phyloP scores from a whole-genome alignment of 2,329 filamentous ascomycete genomes.

The Calonectria leucothoes region DNA sequence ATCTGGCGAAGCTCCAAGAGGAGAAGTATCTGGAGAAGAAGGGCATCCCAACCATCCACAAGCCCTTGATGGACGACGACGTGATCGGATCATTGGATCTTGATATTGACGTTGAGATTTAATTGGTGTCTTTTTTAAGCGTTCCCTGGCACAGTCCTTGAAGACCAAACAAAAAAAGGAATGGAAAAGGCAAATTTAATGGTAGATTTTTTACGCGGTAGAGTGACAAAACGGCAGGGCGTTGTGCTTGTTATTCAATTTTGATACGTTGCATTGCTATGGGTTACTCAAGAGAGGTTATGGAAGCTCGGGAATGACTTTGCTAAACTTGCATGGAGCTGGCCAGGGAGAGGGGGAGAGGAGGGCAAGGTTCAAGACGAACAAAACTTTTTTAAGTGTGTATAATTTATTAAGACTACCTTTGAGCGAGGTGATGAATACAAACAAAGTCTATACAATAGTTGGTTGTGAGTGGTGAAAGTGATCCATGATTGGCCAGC shows the following conservation, averaged over 20 bases:
- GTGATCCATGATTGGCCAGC: not conserved
- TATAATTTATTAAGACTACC: not conserved
- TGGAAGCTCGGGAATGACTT: constrained; percentile 8
- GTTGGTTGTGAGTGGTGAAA: not conserved
- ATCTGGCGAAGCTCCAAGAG: constrained; percentile 65
- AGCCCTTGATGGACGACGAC: constrained; percentile 89
- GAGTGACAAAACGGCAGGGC: constrained; percentile 23
- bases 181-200: not conserved
- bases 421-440: not conserved
- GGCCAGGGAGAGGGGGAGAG: not conserved
- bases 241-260: constrained; percentile 9
- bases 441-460: not conserved
- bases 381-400: not conserved
- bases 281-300: constrained; percentile 11
- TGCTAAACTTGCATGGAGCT: not conserved
- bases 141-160: not conserved
- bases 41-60: constrained; percentile 76
- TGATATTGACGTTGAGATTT: constrained; percentile 92
- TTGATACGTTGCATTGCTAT: not conserved
- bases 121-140: constrained; percentile 28
- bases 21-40: constrained; percentile 68
- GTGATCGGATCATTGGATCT: constrained; percentile 90
- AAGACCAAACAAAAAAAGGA: not conserved
- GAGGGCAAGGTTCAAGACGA: not conserved
- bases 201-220: not conserved